Evolutionary conservation across 495 filamentous ascomycete species (phyloP).

Genomic region (Physcia stellaris): DNA sequence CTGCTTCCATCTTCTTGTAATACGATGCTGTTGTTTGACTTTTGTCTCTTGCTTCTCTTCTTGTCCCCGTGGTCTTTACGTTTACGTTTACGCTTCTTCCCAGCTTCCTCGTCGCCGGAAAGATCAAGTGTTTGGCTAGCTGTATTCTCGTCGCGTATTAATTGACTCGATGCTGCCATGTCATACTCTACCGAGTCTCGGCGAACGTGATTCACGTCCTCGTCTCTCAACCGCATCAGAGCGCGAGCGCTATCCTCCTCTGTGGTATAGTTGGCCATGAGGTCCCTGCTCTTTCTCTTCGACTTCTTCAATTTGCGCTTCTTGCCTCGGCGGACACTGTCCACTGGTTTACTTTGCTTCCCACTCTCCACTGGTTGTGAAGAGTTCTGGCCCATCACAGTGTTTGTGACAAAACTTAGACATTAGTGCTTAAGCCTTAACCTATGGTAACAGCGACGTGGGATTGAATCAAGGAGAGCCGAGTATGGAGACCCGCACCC

Average conservation of each 20-base stretch:
- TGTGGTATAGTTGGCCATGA: background rate
- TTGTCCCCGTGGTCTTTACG: background rate
- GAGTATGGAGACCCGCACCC: too few relatives aligned
- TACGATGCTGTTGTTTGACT: background rate
- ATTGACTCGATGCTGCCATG: conserved; percentile 3
- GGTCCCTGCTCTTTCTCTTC: conserved; percentile 2
- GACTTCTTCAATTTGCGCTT: too few relatives aligned
- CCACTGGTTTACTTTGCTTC: too few relatives aligned
- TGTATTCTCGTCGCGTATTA: conserved; percentile 7
- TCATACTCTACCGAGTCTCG: conserved; percentile 1
- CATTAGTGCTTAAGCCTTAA: too few relatives aligned
- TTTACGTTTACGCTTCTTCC: background rate
- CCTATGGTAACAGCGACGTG: too few relatives aligned
- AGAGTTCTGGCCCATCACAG: too few relatives aligned
- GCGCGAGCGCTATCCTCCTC: conserved; percentile 9
- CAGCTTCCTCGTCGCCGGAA: background rate
- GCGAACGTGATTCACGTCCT: background rate
- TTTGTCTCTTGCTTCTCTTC: background rate
- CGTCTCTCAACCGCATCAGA: conserved; percentile 7
- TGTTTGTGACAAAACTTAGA: too few relatives aligned
- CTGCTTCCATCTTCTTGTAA: background rate
- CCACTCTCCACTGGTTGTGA: too few relatives aligned
- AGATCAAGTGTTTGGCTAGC: background rate
- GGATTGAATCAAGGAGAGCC: too few relatives aligned
- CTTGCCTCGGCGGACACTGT: too few relatives aligned